These are phyloP conservation scores for Camelina neglecta DNA, from an alignment of 345 rosid genomes.

Conservation along the genomic window DNA sequence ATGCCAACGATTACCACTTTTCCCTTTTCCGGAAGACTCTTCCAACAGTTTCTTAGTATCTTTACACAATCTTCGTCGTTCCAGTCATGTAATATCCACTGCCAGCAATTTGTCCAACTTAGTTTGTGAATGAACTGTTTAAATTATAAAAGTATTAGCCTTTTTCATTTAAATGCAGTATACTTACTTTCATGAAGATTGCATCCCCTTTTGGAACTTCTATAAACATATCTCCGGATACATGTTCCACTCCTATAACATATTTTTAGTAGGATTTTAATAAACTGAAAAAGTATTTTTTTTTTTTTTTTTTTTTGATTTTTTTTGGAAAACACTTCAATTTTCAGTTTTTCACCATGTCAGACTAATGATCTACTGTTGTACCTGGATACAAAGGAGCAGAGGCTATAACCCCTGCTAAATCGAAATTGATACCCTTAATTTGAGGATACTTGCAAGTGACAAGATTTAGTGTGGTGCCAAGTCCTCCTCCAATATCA, in stretches of 20 bases:
- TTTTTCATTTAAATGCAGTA: not conserved
- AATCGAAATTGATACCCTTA: conserved; percentile 53
- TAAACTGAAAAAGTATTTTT: not conserved
- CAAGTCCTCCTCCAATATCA: conserved; percentile 70
- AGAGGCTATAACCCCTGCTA: conserved; percentile 8
- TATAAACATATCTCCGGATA: conserved; percentile 80
- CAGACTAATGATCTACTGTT: too few relatives aligned
- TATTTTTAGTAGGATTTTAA: not conserved
- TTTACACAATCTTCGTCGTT: conserved; percentile 8
- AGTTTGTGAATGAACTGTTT: not conserved
- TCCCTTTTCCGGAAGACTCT: conserved; percentile 11
- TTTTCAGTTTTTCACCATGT: too few relatives aligned
- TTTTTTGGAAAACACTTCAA: not conserved
- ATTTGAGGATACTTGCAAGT: conserved; percentile 50
- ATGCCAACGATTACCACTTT: conserved; percentile 20
- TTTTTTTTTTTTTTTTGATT: too few relatives aligned
- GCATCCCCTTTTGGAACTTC: conserved; percentile 71
- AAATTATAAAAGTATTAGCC: not conserved
- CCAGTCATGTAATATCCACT: conserved; percentile 28
- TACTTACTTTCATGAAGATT: conserved; percentile 69
- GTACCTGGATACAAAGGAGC: conserved; percentile 38
- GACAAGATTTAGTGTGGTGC: conserved; percentile 49
- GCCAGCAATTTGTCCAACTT: not conserved
- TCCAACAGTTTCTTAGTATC: conserved; percentile 21
- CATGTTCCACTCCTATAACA: conserved; percentile 64